Percentiles rank a stretch among this genome's conserved stretches.
Conservation (phyloP, 768 basidiomycete species). For the Podaxis sp. region DNA sequence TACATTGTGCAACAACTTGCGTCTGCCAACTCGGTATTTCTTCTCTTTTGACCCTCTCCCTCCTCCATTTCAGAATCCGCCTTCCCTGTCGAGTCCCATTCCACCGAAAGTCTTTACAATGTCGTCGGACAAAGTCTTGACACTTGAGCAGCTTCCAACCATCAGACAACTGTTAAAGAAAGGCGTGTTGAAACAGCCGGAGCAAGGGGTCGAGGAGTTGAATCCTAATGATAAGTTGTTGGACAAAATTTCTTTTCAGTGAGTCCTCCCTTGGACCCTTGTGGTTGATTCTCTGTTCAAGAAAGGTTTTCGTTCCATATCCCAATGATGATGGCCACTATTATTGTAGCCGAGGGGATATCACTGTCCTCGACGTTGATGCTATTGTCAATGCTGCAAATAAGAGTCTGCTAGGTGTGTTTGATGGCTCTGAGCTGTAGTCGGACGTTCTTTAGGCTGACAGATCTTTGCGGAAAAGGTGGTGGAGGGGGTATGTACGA, state of each 20-base stretch:
- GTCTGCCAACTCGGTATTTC: background rate
- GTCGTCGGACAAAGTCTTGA: background rate
- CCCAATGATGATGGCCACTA: background rate
- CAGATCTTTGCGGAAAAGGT: constrained; percentile 35
- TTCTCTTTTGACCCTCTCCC: background rate
- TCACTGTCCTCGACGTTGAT: constrained; percentile 67
- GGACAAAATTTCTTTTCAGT: constrained; percentile 6
- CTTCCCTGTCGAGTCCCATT: background rate
- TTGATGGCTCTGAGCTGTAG: constrained; percentile 10
- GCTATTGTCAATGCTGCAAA: constrained; percentile 85
- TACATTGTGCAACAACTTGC: background rate
- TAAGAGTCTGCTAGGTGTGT: constrained; percentile 58
- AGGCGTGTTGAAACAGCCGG: constrained; percentile 26
- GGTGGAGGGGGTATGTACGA: constrained; percentile 65
- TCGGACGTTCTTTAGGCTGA: background rate
- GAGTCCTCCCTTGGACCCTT: background rate
- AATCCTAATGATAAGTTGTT: constrained; percentile 5
- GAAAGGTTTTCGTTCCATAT: background rate
- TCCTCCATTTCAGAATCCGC: background rate
- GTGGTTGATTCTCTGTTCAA: background rate
- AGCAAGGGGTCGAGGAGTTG: background rate
- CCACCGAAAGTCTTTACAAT: background rate
- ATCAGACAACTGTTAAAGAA: constrained; percentile 49
- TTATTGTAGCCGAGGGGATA: constrained; percentile 64
- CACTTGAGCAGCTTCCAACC: constrained; percentile 49